These are phyloP conservation scores for Notholithocarpus densiflorus DNA, from an alignment of 306 rosid genomes.

Conservation along the genomic window DNA sequence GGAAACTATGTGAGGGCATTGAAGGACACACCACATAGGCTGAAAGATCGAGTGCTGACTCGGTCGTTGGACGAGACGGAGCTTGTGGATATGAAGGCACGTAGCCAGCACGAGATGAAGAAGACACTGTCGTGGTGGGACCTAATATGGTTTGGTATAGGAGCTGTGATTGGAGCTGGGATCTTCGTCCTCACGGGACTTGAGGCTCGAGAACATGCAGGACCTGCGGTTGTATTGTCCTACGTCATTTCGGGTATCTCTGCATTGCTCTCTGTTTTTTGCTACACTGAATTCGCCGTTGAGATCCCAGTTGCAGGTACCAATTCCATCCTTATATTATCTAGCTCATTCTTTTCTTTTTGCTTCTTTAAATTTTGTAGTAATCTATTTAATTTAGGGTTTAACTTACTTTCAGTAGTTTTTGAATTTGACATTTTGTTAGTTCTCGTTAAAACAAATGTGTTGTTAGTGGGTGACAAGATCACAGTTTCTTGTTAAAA, in stretches of 20 bases:
- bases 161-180: constrained; percentile 81
- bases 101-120: constrained; percentile 77
- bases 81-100: constrained; percentile 60
- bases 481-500: too few relatives aligned
- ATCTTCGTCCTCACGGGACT: constrained; percentile 82
- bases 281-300: constrained; percentile 88
- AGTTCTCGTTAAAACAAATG: too few relatives aligned
- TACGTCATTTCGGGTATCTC: constrained; percentile 75
- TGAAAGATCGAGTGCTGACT: constrained; percentile 46
- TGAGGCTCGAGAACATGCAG: constrained; percentile 40
- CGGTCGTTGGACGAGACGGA: constrained; percentile 59
- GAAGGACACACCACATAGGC: constrained; percentile 45
- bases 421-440: too few relatives aligned
- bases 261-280: constrained; percentile 88
- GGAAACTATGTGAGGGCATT: constrained; percentile 50
- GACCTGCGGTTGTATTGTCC: constrained; percentile 79
- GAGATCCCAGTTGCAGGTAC: constrained; percentile 91
- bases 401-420: too few relatives aligned
- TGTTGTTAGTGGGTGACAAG: too few relatives aligned
- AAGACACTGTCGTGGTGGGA: constrained; percentile 90
- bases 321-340: neutral
- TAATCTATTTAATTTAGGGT: too few relatives aligned
- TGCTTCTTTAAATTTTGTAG: too few relatives aligned
- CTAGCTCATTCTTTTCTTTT: neutral
- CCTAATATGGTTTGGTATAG: constrained; percentile 82